phyloP scores from a whole-genome alignment of 176 grass and related monocot genomes.

The Metroxylon sagu region DNA sequence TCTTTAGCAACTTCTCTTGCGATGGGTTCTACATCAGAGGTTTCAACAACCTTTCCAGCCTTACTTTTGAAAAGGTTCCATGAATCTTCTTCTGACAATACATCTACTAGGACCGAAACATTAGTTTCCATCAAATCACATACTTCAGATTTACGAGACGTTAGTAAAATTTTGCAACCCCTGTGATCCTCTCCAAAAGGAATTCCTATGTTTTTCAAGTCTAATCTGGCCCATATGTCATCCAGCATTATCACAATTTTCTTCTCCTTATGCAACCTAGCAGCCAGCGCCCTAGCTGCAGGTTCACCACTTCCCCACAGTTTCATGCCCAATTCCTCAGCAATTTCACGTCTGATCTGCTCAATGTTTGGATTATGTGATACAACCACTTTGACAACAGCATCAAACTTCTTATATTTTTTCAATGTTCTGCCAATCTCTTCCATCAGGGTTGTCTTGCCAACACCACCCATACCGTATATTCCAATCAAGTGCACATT shows the following conservation, averaged over 20 bases:
- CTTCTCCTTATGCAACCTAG: constrained; percentile 10
- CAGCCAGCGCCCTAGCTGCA: neutral
- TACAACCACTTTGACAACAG: constrained; percentile 7
- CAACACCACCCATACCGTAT: constrained; percentile 28
- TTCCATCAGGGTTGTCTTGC: constrained; percentile 22
- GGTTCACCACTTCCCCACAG: neutral
- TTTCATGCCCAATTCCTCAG: constrained; percentile 9
- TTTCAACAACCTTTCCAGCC: constrained; percentile 7
- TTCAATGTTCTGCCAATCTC: constrained; percentile 8
- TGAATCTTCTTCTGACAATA: constrained; percentile 19
- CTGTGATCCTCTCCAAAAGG: constrained; percentile 3
- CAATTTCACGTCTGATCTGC: constrained; percentile 3
- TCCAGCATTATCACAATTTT: constrained; percentile 20
- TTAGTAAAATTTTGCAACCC: constrained; percentile 21
- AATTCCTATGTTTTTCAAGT: constrained; percentile 18
- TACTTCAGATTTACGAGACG: constrained; percentile 16
- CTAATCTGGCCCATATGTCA: constrained; percentile 20
- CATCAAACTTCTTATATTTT: constrained; percentile 8
- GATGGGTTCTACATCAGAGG: constrained; percentile 14
- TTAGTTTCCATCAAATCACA: constrained; percentile 18
- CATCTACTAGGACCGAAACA: constrained; percentile 7
- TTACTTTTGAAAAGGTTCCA: constrained; percentile 26
- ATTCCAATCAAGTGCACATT: constrained; percentile 11
- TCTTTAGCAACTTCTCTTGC: constrained; percentile 10
- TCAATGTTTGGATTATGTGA: constrained; percentile 7